Base-by-base conservation (phyloP, 75 land plant species). In the Cryptomeria japonica region DNA sequence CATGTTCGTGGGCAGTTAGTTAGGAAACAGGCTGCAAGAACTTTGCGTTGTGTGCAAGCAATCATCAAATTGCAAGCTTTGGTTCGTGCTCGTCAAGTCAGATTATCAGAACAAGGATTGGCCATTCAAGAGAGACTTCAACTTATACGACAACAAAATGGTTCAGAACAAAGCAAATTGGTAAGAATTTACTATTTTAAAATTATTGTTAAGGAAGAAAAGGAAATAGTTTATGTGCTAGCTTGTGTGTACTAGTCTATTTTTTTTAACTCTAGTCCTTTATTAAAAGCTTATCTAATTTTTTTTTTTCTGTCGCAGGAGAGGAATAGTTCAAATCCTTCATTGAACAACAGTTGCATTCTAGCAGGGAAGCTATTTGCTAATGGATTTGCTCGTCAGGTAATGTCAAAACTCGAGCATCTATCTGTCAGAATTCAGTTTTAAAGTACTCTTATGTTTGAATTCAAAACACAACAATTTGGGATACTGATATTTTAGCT, bases 1-100 rank as follows among this genome's bases (percentile, higher is more conserved):
- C 91, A 91, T 83, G 92, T 92, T 41, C 93, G 96, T 51, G 95
- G 96, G 31, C 94, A 91, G 86, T 80, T 93, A 84, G 96, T 95
- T 12, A 86, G 95, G 56, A 95, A 89, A 41, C 95, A 95, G 79
- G 95, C 96, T 76, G 93, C 88, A 83, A 92, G 90, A 53, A 89
- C 97, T 8, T 86, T 96, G 46, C 91, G 91, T 18, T 93, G 96
- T 89, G 89, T 91, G 80, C 95, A 90, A 78, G 96, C 95, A 82
- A 91, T 96, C 64, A 86, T 93, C 34, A 94, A 93, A 86, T 89
- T 93, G 89, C 96, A 96, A 90, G 90, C 91, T 37, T 87, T 95
- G 70, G 92, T 94, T 49, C 95, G 96, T 85, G 95, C 94, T 47
- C 92, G 91, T 28, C 91, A 53, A 53, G 91, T 90, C 56, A 90